Base-by-base conservation (phyloP, 768 basidiomycete genomes). In the Erythrobasidium yunnanense region DNA sequence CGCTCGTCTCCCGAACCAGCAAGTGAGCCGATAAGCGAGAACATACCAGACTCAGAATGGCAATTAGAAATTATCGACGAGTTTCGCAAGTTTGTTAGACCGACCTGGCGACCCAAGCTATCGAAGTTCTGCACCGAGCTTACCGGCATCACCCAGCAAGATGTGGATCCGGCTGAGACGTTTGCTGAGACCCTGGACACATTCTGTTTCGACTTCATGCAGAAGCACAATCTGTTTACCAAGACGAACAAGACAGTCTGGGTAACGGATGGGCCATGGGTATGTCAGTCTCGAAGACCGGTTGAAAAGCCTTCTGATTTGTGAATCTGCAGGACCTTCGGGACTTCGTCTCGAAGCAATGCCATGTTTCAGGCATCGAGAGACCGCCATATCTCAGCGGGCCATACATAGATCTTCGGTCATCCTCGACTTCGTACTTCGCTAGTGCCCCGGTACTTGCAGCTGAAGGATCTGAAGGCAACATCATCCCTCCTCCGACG, bases 71-170 rank as follows among this genome's bases (percentile, higher is more conserved):
- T 86, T 38, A 80, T 86, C 20, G 86, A 83, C 70, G 87, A 89
- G 74, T 97, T 91, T 78, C 84, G 87, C 68, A 85, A 83, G 70
- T 93, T 88, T 75, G 90, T 96, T 80, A 71, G 80, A 72, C 93
- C 93, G 5, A 86, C 84, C 4, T 96, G 90, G 89, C 79, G 81
- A 47, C 90, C 92, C 0, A 79, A 76, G 55, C 80, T 99, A 5
- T 85, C 88, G 5, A 77, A 81, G 2, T 99, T 95, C 74, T 96
- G 93, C 75, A 89, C 81, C 20, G 77, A 82, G 34, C 79, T 99
- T 50, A 99, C 93, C 8, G 90, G 91, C 18, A 91, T 99, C 66
- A 85, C 84, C 1, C 93, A 99, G 90, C 81, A 79, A 13, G 85
- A 88, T 77, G 87, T 97, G 29, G 83, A 95, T 74, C 62, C 73